phyloP scores from a whole-genome alignment of 352 stramenopile species.

The Pythium aristosporum region DNA sequence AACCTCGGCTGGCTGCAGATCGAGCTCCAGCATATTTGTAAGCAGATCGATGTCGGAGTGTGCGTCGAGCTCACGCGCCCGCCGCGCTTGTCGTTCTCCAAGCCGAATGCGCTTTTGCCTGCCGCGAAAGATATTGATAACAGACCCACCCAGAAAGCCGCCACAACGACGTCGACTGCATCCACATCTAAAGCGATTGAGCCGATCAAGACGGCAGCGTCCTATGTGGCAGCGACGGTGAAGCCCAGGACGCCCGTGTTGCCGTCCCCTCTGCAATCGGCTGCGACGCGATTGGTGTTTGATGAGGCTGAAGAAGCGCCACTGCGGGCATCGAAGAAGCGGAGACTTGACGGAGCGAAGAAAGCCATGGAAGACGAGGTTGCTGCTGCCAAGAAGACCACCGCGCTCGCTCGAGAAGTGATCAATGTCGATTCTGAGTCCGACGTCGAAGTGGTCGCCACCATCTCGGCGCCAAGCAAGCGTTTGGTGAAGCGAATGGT shows the following conservation, averaged over 20 bases:
- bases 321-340: conserved; percentile 19
- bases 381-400: neutral
- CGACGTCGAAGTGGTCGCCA: neutral
- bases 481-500: conserved; percentile 29
- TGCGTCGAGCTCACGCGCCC: conserved; percentile 38
- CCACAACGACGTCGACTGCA: neutral
- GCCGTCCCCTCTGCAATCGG: conserved; percentile 5
- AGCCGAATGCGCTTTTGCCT: conserved; percentile 15
- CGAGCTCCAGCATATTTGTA: conserved; percentile 49
- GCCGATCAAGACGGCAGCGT: conserved; percentile 3
- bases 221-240: conserved; percentile 15
- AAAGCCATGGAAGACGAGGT: neutral
- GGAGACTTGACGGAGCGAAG: conserved; percentile 7
- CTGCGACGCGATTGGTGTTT: conserved; percentile 17
- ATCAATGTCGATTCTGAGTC: conserved; percentile 8
- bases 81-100: conserved; percentile 26
- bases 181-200: neutral
- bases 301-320: conserved; percentile 13
- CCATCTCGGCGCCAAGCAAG: neutral
- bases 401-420: neutral
- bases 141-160: neutral
- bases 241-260: conserved; percentile 11
- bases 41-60: conserved; percentile 48
- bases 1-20: conserved; percentile 53
- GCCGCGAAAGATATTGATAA: conserved; percentile 7